A percentile compares a stretch with the other conserved stretches of the same genome.
phyloP scores from a whole-genome alignment of 805 yeast species.

The Lipomyces mesembrius region DNA sequence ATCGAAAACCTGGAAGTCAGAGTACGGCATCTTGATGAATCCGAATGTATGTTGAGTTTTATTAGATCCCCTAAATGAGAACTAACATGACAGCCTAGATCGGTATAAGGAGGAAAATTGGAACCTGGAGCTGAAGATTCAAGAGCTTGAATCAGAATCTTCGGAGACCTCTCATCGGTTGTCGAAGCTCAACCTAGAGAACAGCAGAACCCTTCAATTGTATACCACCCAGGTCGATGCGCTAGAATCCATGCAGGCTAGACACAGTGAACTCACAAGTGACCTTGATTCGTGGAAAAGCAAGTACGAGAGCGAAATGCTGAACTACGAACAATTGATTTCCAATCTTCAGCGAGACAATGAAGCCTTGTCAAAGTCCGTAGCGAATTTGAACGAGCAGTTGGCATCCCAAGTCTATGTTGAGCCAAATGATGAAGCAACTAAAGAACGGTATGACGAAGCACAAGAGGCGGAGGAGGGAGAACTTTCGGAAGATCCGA shows the following conservation, averaged over 20 bases:
- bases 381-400: slow-evolving; percentile 39
- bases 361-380: slow-evolving; percentile 29
- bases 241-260: slow-evolving; percentile 42
- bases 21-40: slow-evolving; percentile 34
- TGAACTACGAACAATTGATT: slow-evolving; percentile 34
- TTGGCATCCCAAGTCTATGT: slow-evolving; percentile 22
- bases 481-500: slow-evolving; percentile 31
- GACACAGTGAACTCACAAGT: slow-evolving; percentile 41
- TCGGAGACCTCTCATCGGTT: slow-evolving; percentile 38
- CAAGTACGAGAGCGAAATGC: slow-evolving; percentile 41
- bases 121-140: slow-evolving; percentile 46
- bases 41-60: slow-evolving; percentile 37
- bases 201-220: slow-evolving; percentile 37
- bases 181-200: slow-evolving; percentile 40
- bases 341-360: slow-evolving; percentile 41
- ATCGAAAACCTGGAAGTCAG: slow-evolving; percentile 36
- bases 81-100: slow-evolving; percentile 37
- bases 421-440: not conserved
- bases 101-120: slow-evolving; percentile 46
- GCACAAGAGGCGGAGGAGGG: slow-evolving; percentile 27
- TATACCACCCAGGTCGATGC: slow-evolving; percentile 40
- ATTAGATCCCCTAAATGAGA: slow-evolving; percentile 18
- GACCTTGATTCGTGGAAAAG: slow-evolving; percentile 38
- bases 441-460: slow-evolving; percentile 3
- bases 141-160: slow-evolving; percentile 41